phyloP scores from a whole-genome alignment of 768 basidiomycete species.

The Kwoniella dendrophila region DNA sequence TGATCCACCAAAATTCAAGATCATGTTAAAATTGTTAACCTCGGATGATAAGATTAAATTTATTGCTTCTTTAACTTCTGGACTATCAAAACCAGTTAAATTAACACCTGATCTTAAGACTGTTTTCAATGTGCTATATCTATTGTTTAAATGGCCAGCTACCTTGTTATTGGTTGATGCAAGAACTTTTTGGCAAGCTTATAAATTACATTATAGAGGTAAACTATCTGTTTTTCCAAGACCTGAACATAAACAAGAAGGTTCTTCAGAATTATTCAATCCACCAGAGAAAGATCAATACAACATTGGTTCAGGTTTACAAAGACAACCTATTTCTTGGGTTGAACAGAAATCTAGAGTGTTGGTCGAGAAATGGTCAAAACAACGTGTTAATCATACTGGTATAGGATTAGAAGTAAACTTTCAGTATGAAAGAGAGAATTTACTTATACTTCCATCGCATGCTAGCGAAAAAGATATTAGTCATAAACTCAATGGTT shows the following conservation, averaged over 20 bases:
- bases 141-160: constrained; percentile 61
- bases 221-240: constrained; percentile 64
- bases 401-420: constrained; percentile 58
- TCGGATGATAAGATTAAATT: constrained; percentile 60
- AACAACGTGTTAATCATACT: constrained; percentile 54
- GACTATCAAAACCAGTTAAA: constrained; percentile 58
- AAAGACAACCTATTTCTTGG: constrained; percentile 56
- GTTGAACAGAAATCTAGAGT: constrained; percentile 51
- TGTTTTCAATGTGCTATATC: constrained; percentile 44
- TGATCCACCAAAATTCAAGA: constrained; percentile 35
- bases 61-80: constrained; percentile 61
- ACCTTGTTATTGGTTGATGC: constrained; percentile 63
- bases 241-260: constrained; percentile 57
- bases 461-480: neutral
- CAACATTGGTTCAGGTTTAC: constrained; percentile 49
- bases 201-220: constrained; percentile 66
- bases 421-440: constrained; percentile 50
- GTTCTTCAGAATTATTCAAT: constrained; percentile 33
- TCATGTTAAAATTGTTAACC: constrained; percentile 50
- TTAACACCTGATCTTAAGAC: constrained; percentile 4
- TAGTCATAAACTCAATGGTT: constrained; percentile 51
- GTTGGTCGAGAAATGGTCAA: constrained; percentile 35
- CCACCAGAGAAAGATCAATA: constrained; percentile 36
- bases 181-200: constrained; percentile 68
- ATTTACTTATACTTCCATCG: neutral